Base-by-base conservation (phyloP, 2,329 filamentous ascomycete species). In the Trichoderma atroviride region DNA sequence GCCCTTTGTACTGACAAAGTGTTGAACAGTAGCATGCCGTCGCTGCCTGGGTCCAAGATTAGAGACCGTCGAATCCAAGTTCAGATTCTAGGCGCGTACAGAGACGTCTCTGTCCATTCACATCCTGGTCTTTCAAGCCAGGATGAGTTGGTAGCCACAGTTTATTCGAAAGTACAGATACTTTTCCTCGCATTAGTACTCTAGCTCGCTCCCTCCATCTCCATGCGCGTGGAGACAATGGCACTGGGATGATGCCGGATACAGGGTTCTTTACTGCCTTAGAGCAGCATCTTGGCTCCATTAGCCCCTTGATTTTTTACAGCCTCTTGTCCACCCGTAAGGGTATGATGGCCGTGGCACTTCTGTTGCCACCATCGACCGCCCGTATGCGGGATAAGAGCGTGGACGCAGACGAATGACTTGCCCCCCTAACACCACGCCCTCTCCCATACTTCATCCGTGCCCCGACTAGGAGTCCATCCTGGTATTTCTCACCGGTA, bases 201-300 rank as follows among this genome's bases (percentile, higher is more conserved):
- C 10, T 59, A n/a, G n/a, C 31, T 59, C 55, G 6, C n/a, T 27
- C 55, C 24, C 27, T 27, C 63, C 11, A 43, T 47, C 37, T 6
- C 40, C 29, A 58, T 58, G 37, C 27, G 37, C 22, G 40, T 58
- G 37, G 55, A 64, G 50, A 59, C 63, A 22, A 31, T 22, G 40
- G 29, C 14, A 52, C 50, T 52, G 55, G 29, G 29, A 24, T 43
- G 29, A n/a, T 50, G 63, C 31, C 63, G 22, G n/a, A 58, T 59
- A 52, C 62, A 24, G 31, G 55, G 55, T n/a, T 59, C 53, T 37
- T 50, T n/a, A 33, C 55, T 52, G 27, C 33, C 58, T 58, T 58
- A 33, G 19, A 14, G 19, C 31, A 29, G 14, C 7, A 43, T 43
- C 35, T 43, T 43, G 33, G 40, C 31, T 40, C 57, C 57, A 59